Evolutionary conservation across 768 basidiomycete genomes (phyloP), one percentile per base, ranked within the genome.

Genomic region (Jaapia argillacea): DNA sequence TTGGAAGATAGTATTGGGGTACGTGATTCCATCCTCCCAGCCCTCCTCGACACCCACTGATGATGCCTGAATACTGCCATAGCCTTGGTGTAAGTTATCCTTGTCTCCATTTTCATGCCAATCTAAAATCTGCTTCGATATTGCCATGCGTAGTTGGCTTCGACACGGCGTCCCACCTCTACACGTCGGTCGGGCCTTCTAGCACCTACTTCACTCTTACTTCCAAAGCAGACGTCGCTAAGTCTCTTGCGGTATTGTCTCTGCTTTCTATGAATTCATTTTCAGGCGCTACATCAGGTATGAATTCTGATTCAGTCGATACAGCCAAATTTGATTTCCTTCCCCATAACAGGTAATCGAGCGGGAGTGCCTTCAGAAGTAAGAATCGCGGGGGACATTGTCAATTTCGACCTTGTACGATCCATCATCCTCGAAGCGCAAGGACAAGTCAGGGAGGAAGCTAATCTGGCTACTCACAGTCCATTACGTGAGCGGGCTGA

Each of bases 281-380:
- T 1, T 45, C 54, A 3, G 12, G 36, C 6, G 42, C 24, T n/a
- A n/a, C n/a, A n/a, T n/a, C n/a, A n/a, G n/a, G n/a, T n/a, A n/a
- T n/a, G n/a, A n/a, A n/a, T n/a, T n/a, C n/a, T n/a, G n/a, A n/a
- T n/a, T n/a, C n/a, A n/a, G n/a, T n/a, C n/a, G n/a, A n/a, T n/a
- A n/a, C n/a, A n/a, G n/a, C n/a, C n/a, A n/a, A n/a, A n/a, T n/a
- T n/a, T n/a, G n/a, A n/a, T n/a, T n/a, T n/a, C n/a, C n/a, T n/a
- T n/a, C n/a, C n/a, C n/a, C n/a, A n/a, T n/a, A n/a, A n/a, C n/a
- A n/a, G n/a, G n/a, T n/a, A n/a, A n/a, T n/a, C n/a, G n/a, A n/a
- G n/a, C n/a, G n/a, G n/a, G n/a, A 14, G 51, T 55, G 23, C 54
- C 54, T 14, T 49, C 51, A 24, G 33, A 49, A n/a, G 43, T 54